These are phyloP conservation scores for Psidium guajava DNA, from an alignment of 345 rosid species.

Conservation along the genomic window DNA sequence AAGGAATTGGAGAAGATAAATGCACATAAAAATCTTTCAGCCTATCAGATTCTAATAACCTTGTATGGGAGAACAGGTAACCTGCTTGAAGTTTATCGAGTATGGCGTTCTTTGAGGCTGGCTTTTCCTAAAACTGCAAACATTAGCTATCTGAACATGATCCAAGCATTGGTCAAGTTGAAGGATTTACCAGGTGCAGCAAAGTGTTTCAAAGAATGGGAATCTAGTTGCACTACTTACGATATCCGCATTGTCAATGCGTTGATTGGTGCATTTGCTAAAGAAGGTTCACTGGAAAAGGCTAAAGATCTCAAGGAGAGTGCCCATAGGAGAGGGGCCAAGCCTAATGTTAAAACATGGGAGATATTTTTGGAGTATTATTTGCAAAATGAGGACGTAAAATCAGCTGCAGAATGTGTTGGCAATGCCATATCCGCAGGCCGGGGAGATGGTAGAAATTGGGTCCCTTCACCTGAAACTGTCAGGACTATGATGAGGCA, in stretches of 20 bases:
- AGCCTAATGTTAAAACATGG: slow-evolving; percentile 81
- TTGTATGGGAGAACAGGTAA: slow-evolving; percentile 64
- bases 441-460: slow-evolving; percentile 61
- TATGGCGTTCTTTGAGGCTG: slow-evolving; percentile 89
- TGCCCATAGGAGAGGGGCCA: slow-evolving; percentile 55
- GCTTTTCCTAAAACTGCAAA: slow-evolving; percentile 69
- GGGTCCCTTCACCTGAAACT: slow-evolving; percentile 64
- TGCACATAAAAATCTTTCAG: slow-evolving; percentile 34
- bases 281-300: slow-evolving; percentile 44
- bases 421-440: slow-evolving; percentile 56
- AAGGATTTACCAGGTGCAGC: slow-evolving; percentile 89
- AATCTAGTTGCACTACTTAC: slow-evolving; percentile 46
- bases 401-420: slow-evolving; percentile 51
- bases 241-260: slow-evolving; percentile 72
- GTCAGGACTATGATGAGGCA: slow-evolving; percentile 43
- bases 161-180: slow-evolving; percentile 73
- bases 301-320: slow-evolving; percentile 65
- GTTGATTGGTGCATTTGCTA: slow-evolving; percentile 57
- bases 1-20: slow-evolving; percentile 70
- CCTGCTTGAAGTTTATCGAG: slow-evolving; percentile 65
- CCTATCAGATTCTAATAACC: slow-evolving; percentile 76
- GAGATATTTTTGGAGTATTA: slow-evolving; percentile 60
- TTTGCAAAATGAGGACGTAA: slow-evolving; percentile 39
- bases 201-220: slow-evolving; percentile 88
- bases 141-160: slow-evolving; percentile 81